phyloP scores from a whole-genome alignment of 345 rosid genomes.

The Melaleuca alternifolia region DNA sequence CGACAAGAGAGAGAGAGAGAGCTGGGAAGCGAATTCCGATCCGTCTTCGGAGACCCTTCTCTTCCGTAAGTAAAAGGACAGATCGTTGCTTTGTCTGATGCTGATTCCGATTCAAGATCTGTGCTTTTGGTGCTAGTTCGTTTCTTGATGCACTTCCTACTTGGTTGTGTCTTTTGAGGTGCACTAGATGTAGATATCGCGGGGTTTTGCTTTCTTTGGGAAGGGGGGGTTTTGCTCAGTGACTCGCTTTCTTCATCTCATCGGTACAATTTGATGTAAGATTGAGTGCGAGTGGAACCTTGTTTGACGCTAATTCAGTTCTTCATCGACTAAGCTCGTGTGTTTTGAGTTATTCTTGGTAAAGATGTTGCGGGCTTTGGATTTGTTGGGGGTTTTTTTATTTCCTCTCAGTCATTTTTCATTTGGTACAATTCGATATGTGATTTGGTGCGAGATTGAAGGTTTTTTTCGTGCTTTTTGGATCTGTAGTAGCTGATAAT shows the following conservation, averaged over 20 bases:
- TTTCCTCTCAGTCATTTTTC: background rate
- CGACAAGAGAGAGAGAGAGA: background rate
- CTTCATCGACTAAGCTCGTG: background rate
- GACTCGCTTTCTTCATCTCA: background rate
- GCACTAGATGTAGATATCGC: background rate
- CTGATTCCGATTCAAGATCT: background rate
- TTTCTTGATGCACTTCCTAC: background rate
- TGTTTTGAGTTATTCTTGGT: background rate
- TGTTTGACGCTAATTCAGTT: background rate
- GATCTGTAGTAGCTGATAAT: slow-evolving; percentile 17
- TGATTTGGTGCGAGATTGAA: background rate
- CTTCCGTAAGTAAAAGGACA: background rate
- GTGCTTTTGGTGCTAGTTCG: background rate
- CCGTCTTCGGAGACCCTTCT: background rate
- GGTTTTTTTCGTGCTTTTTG: slow-evolving; percentile 13
- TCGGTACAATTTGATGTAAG: background rate
- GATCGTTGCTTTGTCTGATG: background rate
- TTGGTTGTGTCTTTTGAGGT: background rate
- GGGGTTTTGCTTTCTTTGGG: background rate
- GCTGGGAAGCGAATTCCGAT: background rate
- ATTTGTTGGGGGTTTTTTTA: background rate
- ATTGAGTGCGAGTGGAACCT: background rate
- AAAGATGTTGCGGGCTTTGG: background rate
- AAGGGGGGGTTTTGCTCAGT: background rate
- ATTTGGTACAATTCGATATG: background rate